A percentile compares a stretch with the other conserved stretches of the same genome.
These are phyloP conservation scores for Xylaria curta DNA, from an alignment of 495 filamentous ascomycete species.

Conservation along the genomic window DNA sequence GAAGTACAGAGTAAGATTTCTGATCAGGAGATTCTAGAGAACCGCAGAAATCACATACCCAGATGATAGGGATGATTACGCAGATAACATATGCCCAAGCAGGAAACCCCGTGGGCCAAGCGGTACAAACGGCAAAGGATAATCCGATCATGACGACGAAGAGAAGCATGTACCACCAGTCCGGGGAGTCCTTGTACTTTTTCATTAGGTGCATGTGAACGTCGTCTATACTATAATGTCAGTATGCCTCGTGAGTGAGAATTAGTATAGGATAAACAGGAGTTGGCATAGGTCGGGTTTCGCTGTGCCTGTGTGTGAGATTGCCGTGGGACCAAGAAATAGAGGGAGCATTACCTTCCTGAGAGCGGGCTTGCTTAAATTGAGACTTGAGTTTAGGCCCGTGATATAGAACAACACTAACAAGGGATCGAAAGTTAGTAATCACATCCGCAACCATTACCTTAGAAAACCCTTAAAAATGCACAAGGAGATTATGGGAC, in stretches of 20 bases:
- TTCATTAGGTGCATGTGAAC: slow-evolving; percentile 69
- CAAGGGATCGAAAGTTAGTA: background rate
- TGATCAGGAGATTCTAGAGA: background rate
- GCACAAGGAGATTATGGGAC: too few relatives aligned
- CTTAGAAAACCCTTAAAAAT: too few relatives aligned
- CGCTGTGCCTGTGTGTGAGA: too few relatives aligned
- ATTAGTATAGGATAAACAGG: background rate
- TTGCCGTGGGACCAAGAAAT: background rate
- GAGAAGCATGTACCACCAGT: slow-evolving; percentile 61
- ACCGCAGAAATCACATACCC: slow-evolving; percentile 30
- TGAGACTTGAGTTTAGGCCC: slow-evolving; percentile 64
- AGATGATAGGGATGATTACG: slow-evolving; percentile 59
- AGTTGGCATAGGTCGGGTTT: background rate
- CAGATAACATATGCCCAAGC: slow-evolving; percentile 71
- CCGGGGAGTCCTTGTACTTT: slow-evolving; percentile 61
- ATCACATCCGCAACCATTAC: too few relatives aligned
- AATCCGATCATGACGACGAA: slow-evolving; percentile 52
- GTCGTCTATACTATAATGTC: slow-evolving; percentile 49
- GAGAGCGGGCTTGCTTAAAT: slow-evolving; percentile 55
- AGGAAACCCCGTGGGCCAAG: slow-evolving; percentile 68
- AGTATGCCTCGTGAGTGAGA: background rate
- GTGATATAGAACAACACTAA: slow-evolving; percentile 61
- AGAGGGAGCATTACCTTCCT: slow-evolving; percentile 45
- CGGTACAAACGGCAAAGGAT: slow-evolving; percentile 60
- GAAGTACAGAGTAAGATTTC: background rate